Conservation (phyloP, 371 early-diverging fungal species). For the Choanephora cucurbitarum region DNA sequence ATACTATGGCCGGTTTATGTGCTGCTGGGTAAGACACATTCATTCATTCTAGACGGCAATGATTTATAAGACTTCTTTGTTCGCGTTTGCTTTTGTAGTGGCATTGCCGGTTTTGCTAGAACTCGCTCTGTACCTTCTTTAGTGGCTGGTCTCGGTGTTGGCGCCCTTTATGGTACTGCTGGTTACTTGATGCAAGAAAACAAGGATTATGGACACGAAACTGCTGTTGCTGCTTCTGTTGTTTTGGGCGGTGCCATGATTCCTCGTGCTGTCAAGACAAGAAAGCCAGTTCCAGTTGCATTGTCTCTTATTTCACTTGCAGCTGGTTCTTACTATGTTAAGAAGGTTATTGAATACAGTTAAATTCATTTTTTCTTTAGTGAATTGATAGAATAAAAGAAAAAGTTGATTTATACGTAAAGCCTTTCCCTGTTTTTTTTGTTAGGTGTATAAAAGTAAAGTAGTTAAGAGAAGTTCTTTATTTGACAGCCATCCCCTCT, state of each 20-base stretch:
- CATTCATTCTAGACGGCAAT: too few relatives aligned
- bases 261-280: constrained; percentile 59
- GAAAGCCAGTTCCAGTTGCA: constrained; percentile 50
- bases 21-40: constrained; percentile 40
- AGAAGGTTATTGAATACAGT: constrained; percentile 50
- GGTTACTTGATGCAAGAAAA: constrained; percentile 66
- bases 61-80: too few relatives aligned
- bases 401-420: too few relatives aligned
- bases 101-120: constrained; percentile 60
- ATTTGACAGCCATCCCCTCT: too few relatives aligned
- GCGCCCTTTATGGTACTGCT: constrained; percentile 58
- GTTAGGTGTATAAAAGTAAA: too few relatives aligned
- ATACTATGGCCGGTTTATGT: constrained; percentile 54
- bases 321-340: constrained; percentile 53
- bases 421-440: too few relatives aligned
- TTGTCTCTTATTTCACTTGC: constrained; percentile 45
- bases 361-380: constrained; percentile 27
- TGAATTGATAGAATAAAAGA: too few relatives aligned
- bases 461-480: too few relatives aligned
- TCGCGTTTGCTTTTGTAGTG: constrained; percentile 50
- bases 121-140: constrained; percentile 64
- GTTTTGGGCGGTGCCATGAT: constrained; percentile 61
- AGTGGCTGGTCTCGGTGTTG: constrained; percentile 67
- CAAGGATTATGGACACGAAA: constrained; percentile 67
- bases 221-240: constrained; percentile 59